Evolutionary conservation across 257 asterid genomes (phyloP), one percentile per base, ranked within the genome.

Genomic region (Gentiana straminea): DNA sequence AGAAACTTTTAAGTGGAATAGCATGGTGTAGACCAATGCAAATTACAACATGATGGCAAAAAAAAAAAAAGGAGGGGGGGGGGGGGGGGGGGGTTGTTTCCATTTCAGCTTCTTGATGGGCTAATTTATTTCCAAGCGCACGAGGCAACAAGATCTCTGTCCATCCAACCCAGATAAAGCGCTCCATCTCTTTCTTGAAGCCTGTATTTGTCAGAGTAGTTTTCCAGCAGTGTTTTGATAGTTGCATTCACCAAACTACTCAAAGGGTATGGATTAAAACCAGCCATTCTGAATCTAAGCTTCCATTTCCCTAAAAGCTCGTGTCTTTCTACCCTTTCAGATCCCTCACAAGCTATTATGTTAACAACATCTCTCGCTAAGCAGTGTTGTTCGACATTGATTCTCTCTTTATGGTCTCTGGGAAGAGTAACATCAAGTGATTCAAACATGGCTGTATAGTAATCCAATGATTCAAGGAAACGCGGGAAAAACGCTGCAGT

Each of bases 161-260:
- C 72, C 85, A 83, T 73, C 97, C 97, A 89, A 58, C 97, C 97
- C 68, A 89, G 92, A 76, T 78, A 86, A 41, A 89, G 75, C 52
- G 95, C 94, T 6, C 89, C 95, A 70, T 89, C 89, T 70, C 94
- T 81, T 59, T 89, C 95, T 54, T 77, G 78, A 71, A 83, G 79
- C 58, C 94, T 83, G 65, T 79, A 86, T 45, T 76, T 78, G 9
- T 65, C 59, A 46, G 82, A 71, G 57, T 83, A 82, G 70, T 69
- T 83, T 35, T 70, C 70, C 1, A 89, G 82, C 83, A 81, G 66
- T 8, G 68, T 65, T 51, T 73, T 82, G 62, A 89, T 89, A 0
- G 95, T 89, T 33, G 78, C 75, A 49, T 89, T 89, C 44, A 89
- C 95, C 60, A 81, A 58, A 35, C 81, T 69, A 64, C 88, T 81